These are phyloP conservation scores for Boeremia lycopersici DNA, from an alignment of 2,329 filamentous ascomycete genomes.

Conservation along the genomic window DNA sequence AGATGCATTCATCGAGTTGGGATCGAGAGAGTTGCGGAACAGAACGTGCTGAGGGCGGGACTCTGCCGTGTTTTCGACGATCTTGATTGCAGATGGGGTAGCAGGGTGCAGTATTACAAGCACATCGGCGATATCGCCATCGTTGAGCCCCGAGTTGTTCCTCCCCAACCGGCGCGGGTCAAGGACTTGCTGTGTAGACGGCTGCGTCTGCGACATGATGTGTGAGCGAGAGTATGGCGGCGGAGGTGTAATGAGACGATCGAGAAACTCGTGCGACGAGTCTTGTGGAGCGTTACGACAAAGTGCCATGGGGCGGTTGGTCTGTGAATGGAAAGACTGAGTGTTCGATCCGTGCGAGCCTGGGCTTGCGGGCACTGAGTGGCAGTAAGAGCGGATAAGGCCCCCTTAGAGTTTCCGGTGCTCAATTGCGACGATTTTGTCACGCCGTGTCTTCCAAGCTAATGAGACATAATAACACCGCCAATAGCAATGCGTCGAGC, in stretches of 20 bases:
- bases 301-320: constrained; percentile 2
- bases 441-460: constrained; percentile 22
- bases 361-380: neutral
- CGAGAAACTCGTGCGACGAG: neutral
- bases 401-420: neutral
- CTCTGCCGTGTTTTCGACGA: constrained; percentile 65
- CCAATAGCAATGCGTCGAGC: neutral
- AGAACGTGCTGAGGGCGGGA: constrained; percentile 66
- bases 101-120: constrained; percentile 85
- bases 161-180: constrained; percentile 81
- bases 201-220: constrained; percentile 54
- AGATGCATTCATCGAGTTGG: constrained; percentile 43
- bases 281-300: neutral
- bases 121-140: constrained; percentile 85
- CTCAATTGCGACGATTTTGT: neutral
- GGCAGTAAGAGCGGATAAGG: neutral
- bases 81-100: constrained; percentile 72
- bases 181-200: constrained; percentile 77
- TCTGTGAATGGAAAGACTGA: constrained; percentile 1
- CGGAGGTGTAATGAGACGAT: neutral
- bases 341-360: constrained; percentile 11
- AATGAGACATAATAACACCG: constrained; percentile 25
- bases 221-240: neutral
- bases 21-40: constrained; percentile 49
- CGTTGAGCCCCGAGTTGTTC: constrained; percentile 81